Evolutionary conservation across 768 basidiomycete genomes (phyloP).

Genomic region (Tephrocybe sp.): DNA sequence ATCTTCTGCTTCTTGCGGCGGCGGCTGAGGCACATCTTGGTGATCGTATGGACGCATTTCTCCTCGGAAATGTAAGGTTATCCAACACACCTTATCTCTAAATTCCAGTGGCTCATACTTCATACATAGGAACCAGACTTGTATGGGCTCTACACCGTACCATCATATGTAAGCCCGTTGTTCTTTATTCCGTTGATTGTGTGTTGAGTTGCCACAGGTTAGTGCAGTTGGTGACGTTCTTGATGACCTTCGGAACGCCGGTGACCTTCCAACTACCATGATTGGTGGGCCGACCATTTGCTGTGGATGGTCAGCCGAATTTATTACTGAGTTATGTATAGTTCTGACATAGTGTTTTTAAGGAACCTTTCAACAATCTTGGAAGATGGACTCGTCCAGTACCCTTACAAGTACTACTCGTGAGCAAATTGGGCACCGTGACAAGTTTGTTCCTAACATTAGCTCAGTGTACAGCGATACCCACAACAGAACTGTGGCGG

Average conservation of each 20-base stretch:
- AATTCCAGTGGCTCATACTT: background rate
- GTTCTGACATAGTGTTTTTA: background rate
- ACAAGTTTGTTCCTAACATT: background rate
- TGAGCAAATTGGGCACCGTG: constrained; percentile 1
- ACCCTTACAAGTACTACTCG: constrained; percentile 33
- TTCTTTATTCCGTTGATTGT: background rate
- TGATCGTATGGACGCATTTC: constrained; percentile 28
- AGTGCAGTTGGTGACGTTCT: constrained; percentile 26
- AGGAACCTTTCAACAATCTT: constrained; percentile 31
- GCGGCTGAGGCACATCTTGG: constrained; percentile 28
- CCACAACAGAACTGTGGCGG: constrained; percentile 29
- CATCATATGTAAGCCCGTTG: constrained; percentile 22
- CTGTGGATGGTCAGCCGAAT: constrained; percentile 27
- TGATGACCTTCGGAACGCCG: constrained; percentile 22
- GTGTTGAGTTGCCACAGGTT: constrained; percentile 17
- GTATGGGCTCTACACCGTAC: constrained; percentile 31
- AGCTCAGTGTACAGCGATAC: constrained; percentile 30
- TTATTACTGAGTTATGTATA: background rate
- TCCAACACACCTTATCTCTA: background rate
- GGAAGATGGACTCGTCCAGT: constrained; percentile 27
- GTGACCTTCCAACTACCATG: constrained; percentile 17
- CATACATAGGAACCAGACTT: constrained; percentile 32
- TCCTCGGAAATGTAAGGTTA: constrained; percentile 31
- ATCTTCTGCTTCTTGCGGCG: constrained; percentile 23
- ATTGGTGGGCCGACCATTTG: constrained; percentile 31